A percentile compares a stretch with the other conserved stretches of the same genome.
Evolutionary conservation across 306 rosid species (phyloP).

Genomic region (Adenanthera pavonina): DNA sequence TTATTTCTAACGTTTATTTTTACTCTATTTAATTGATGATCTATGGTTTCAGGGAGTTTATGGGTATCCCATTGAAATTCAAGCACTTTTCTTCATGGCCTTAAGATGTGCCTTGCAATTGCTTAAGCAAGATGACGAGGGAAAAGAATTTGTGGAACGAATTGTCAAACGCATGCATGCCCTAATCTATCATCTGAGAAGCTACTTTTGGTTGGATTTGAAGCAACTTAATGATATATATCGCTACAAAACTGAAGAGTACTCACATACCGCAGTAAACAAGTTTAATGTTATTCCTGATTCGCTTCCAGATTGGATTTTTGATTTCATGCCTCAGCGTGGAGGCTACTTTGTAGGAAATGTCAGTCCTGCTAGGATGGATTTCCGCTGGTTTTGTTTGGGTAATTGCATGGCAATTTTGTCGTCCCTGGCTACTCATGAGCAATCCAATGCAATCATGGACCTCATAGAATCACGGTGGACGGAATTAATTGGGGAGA

Average conservation of each 20-base stretch:
- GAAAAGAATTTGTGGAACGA: slow-evolving; percentile 73
- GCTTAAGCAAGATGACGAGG: slow-evolving; percentile 85
- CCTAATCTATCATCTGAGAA: slow-evolving; percentile 83
- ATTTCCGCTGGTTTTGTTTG: slow-evolving; percentile 87
- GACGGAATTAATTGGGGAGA: slow-evolving; percentile 82
- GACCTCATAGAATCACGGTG: slow-evolving; percentile 91
- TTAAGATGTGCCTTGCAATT: slow-evolving; percentile 83
- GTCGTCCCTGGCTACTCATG: slow-evolving; percentile 87
- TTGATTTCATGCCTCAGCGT: slow-evolving; percentile 76
- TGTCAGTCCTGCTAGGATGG: slow-evolving; percentile 93
- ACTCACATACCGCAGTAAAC: slow-evolving; percentile 92
- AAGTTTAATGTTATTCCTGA: slow-evolving; percentile 91
- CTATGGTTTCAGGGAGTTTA: slow-evolving; percentile 79
- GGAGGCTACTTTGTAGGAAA: slow-evolving; percentile 95
- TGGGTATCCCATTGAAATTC: slow-evolving; percentile 95
- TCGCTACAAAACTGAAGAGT: slow-evolving; percentile 91
- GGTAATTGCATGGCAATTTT: slow-evolving; percentile 90
- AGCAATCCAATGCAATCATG: slow-evolving; percentile 86
- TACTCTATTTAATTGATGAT: slow-evolving; percentile 20
- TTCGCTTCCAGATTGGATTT: slow-evolving; percentile 91
- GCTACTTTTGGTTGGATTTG: slow-evolving; percentile 87
- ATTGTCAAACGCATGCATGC: slow-evolving; percentile 80
- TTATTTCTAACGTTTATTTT: slow-evolving; percentile 11
- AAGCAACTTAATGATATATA: slow-evolving; percentile 87
- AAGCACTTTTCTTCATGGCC: slow-evolving; percentile 96